phyloP scores from a whole-genome alignment of 1,284 basidiomycete genomes.

The Ustilago lituana region DNA sequence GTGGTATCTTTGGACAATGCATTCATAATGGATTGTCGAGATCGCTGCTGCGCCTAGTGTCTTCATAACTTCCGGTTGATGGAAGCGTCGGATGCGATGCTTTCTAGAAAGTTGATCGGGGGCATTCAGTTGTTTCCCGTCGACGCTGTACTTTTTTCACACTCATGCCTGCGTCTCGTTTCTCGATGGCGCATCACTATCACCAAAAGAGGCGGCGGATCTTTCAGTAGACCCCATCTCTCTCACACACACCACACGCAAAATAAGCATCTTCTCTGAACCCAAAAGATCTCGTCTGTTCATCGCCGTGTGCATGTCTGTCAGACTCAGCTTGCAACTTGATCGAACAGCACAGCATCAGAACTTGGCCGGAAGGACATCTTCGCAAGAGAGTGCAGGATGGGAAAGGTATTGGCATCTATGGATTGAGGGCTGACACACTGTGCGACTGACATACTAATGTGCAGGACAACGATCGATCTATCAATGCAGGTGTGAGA shows the following conservation, averaged over 20 bases:
- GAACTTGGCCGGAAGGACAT: too few relatives aligned
- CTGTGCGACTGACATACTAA: too few relatives aligned
- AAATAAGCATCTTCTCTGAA: constrained; percentile 41
- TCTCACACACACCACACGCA: constrained; percentile 19
- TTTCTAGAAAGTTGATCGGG: constrained; percentile 23
- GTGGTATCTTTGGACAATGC: not conserved
- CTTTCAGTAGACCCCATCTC: constrained; percentile 2
- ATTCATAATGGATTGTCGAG: too few relatives aligned
- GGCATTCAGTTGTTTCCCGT: not conserved
- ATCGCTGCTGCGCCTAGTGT: not conserved
- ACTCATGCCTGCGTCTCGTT: constrained; percentile 10
- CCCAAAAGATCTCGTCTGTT: not conserved
- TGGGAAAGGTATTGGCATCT: constrained; percentile 3
- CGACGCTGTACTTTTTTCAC: constrained; percentile 43
- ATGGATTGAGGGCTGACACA: too few relatives aligned
- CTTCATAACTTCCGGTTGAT: constrained; percentile 1
- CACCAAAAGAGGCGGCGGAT: constrained; percentile 14
- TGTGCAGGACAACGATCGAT: too few relatives aligned
- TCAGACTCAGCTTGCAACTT: too few relatives aligned
- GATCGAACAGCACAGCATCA: too few relatives aligned
- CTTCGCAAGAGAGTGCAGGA: too few relatives aligned
- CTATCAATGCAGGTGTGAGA: not conserved
- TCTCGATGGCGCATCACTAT: constrained; percentile 8
- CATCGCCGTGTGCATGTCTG: too few relatives aligned
- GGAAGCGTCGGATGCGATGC: constrained; percentile 17